These are phyloP conservation scores for Corylus heterophylla DNA, from an alignment of 306 rosid genomes.

Conservation along the genomic window DNA sequence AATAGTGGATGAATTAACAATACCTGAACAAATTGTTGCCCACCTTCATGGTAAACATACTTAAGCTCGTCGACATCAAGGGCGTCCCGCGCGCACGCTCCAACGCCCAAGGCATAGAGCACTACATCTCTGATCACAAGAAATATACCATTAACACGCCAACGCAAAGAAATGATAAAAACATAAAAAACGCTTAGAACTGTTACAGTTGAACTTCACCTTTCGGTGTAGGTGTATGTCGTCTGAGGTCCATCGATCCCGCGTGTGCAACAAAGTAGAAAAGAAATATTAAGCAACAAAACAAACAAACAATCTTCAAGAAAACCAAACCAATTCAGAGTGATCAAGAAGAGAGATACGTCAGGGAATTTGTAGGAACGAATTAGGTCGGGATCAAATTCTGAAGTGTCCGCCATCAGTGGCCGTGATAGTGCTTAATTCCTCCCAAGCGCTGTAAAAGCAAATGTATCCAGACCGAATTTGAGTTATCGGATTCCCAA, in stretches of 20 bases:
- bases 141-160: neutral
- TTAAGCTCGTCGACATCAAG: constrained; percentile 81
- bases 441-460: neutral
- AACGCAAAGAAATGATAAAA: neutral
- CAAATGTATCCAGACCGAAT: neutral
- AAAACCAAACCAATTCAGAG: neutral
- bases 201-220: constrained; percentile 39
- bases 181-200: neutral
- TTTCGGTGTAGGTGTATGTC: constrained; percentile 60
- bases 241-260: constrained; percentile 44
- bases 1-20: constrained; percentile 1
- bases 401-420: constrained; percentile 43
- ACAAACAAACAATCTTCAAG: neutral
- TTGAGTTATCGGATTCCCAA: neutral
- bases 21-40: constrained; percentile 76
- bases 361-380: constrained; percentile 70
- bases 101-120: constrained; percentile 82
- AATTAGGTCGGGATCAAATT: constrained; percentile 55
- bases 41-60: constrained; percentile 76
- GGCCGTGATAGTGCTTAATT: neutral
- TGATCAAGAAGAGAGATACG: constrained; percentile 31
- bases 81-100: constrained; percentile 74
- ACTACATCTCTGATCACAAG: constrained; percentile 69
- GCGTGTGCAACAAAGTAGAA: constrained; percentile 11
- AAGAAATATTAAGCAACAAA: constrained; percentile 5